Percentiles rank a stretch among this genome's conserved stretches.
These are phyloP conservation scores for Gossypium ekmanianum DNA, from an alignment of 345 rosid genomes.

Conservation along the genomic window DNA sequence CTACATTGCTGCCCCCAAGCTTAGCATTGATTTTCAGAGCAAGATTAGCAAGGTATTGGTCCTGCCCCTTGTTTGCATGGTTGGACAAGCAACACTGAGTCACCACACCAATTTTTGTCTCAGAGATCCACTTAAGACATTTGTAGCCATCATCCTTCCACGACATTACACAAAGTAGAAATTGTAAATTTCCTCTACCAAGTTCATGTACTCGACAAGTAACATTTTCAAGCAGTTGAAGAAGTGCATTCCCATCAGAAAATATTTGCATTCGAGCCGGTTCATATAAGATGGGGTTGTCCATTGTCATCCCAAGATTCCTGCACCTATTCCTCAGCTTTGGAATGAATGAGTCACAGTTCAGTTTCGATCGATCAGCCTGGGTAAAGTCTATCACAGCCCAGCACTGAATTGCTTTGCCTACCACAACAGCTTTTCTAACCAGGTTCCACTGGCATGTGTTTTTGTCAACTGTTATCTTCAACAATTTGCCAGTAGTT, in stretches of 20 bases:
- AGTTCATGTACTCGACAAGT: slow-evolving; percentile 25
- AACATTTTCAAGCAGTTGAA: slow-evolving; percentile 38
- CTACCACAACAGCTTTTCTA: slow-evolving; percentile 50
- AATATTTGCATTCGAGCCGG: slow-evolving; percentile 41
- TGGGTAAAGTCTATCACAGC: slow-evolving; percentile 65
- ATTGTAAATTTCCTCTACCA: slow-evolving; percentile 39
- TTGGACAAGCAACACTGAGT: slow-evolving; percentile 73
- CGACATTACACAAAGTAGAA: slow-evolving; percentile 76
- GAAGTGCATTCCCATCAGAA: slow-evolving; percentile 32
- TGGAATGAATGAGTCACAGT: slow-evolving; percentile 30
- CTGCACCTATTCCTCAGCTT: slow-evolving; percentile 42
- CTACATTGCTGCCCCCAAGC: slow-evolving; percentile 91
- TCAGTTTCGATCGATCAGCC: slow-evolving; percentile 36
- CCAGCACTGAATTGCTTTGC: slow-evolving; percentile 62
- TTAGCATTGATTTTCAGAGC: slow-evolving; percentile 89
- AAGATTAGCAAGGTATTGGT: slow-evolving; percentile 71
- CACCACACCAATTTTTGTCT: slow-evolving; percentile 70
- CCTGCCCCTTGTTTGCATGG: slow-evolving; percentile 38
- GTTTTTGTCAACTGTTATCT: slow-evolving; percentile 45
- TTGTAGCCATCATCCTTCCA: slow-evolving; percentile 62
- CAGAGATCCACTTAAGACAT: slow-evolving; percentile 76
- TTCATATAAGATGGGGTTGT: slow-evolving; percentile 32
- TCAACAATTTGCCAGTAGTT: slow-evolving; percentile 30
- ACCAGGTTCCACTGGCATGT: slow-evolving; percentile 82
- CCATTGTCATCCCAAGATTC: slow-evolving; percentile 58